Evolutionary conservation across 2,329 filamentous ascomycete species (phyloP).

Genomic region (Aspergillus tanneri): DNA sequence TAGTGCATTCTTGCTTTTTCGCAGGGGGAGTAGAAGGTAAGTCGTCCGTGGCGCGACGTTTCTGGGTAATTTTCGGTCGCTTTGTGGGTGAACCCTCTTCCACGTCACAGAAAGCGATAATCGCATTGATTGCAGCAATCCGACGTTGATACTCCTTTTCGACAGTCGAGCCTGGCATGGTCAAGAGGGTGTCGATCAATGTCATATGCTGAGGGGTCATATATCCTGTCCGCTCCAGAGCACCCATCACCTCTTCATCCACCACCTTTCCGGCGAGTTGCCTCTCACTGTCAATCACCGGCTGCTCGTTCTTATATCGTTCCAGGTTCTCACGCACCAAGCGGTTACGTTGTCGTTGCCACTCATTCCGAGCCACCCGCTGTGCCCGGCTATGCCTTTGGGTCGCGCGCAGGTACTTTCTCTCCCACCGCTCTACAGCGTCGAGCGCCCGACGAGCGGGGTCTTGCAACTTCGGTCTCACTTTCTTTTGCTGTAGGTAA

Average conservation of each 20-base stretch:
- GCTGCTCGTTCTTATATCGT: constrained; percentile 29
- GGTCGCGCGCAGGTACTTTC: constrained; percentile 17
- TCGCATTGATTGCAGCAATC: constrained; percentile 27
- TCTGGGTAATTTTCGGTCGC: constrained; percentile 11
- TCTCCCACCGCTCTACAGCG: constrained; percentile 8
- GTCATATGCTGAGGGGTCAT: constrained; percentile 27
- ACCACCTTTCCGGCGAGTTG: constrained; percentile 27
- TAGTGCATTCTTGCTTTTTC: constrained; percentile 15
- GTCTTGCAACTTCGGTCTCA: constrained; percentile 1
- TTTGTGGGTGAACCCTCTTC: constrained; percentile 27
- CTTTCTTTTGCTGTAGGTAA: constrained; percentile 4
- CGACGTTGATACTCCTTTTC: constrained; percentile 26
- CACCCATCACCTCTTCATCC: constrained; percentile 24
- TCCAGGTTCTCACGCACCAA: constrained; percentile 26
- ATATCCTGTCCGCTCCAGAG: constrained; percentile 23
- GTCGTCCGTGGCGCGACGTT: constrained; percentile 14
- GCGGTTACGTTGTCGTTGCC: constrained; percentile 19
- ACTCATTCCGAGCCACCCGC: constrained; percentile 21
- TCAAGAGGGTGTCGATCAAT: constrained; percentile 26
- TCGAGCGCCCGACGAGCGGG: constrained; percentile 2
- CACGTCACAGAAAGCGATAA: constrained; percentile 27
- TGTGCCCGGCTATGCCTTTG: constrained; percentile 15
- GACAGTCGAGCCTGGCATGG: constrained; percentile 23
- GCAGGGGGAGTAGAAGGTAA: constrained; percentile 9
- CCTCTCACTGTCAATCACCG: constrained; percentile 27